Evolutionary conservation across 1,284 basidiomycete species (phyloP).

Genomic region (Puccinia hordei): DNA sequence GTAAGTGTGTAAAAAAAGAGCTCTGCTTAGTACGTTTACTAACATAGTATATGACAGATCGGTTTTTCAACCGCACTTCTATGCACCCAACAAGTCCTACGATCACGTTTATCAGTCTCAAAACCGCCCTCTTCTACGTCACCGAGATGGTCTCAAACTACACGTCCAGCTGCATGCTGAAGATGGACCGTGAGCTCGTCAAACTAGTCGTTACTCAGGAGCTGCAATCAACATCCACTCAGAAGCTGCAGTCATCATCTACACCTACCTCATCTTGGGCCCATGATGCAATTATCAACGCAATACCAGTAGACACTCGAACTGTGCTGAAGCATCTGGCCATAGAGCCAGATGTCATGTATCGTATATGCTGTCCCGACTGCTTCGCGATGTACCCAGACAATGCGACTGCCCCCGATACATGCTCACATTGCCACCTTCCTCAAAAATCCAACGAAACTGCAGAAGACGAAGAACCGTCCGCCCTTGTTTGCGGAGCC

Average conservation of each 20-base stretch:
- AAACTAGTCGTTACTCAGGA: neutral
- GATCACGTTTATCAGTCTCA: neutral
- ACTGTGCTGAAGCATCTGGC: neutral
- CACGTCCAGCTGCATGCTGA: neutral
- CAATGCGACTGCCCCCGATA: neutral
- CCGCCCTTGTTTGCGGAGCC: neutral
- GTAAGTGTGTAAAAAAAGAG: neutral
- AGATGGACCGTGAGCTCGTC: neutral
- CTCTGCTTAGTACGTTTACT: neutral
- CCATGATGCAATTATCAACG: neutral
- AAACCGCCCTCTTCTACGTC: constrained; percentile 7
- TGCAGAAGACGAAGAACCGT: neutral
- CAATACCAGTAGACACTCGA: neutral
- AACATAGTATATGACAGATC: neutral
- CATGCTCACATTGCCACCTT: neutral
- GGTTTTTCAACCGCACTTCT: neutral
- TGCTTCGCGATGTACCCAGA: constrained; percentile 32
- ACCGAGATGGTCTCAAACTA: neutral
- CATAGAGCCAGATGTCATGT: constrained; percentile 1
- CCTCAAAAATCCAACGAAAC: neutral
- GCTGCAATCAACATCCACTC: neutral
- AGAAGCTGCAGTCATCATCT: neutral
- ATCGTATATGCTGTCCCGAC: constrained; percentile 1
- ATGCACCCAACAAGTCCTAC: neutral
- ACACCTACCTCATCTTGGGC: neutral